Evolutionary conservation across 768 basidiomycete genomes (phyloP).

Genomic region (Kwoniella mangroviensis): DNA sequence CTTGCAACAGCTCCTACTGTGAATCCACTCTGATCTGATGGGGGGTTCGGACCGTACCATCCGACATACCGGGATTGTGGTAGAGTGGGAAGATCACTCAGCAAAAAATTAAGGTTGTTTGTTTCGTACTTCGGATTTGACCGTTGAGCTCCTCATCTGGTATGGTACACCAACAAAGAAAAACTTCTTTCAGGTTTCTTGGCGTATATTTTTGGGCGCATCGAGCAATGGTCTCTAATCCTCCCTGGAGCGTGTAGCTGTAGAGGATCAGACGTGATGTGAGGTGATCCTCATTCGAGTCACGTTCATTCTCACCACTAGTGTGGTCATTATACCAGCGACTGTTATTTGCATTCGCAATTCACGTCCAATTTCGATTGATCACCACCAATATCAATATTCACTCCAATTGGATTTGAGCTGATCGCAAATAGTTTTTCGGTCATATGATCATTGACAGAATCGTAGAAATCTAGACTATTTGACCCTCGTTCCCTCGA

Average conservation of each 20-base stretch:
- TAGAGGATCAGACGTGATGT: not conserved
- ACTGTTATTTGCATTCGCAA: not conserved
- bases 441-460: too few relatives aligned
- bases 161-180: too few relatives aligned
- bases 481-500: too few relatives aligned
- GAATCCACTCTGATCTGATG: too few relatives aligned
- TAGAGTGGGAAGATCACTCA: not conserved
- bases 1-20: too few relatives aligned
- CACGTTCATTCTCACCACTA: too few relatives aligned
- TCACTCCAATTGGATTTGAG: too few relatives aligned
- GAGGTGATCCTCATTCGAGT: not conserved
- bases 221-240: not conserved
- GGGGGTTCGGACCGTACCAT: constrained; percentile 1
- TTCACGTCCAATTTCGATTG: not conserved
- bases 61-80: not conserved
- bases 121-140: not conserved
- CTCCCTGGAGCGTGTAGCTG: not conserved
- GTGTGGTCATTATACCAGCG: not conserved
- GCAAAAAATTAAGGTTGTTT: not conserved
- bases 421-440: not conserved
- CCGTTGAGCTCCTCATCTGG: constrained; percentile 2
- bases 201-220: not conserved
- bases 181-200: not conserved
- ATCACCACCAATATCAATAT: too few relatives aligned
- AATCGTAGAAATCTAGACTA: too few relatives aligned